Evolutionary conservation across 2,329 filamentous ascomycete species (phyloP).

Genomic region (Hirsutella rhossiliensis): DNA sequence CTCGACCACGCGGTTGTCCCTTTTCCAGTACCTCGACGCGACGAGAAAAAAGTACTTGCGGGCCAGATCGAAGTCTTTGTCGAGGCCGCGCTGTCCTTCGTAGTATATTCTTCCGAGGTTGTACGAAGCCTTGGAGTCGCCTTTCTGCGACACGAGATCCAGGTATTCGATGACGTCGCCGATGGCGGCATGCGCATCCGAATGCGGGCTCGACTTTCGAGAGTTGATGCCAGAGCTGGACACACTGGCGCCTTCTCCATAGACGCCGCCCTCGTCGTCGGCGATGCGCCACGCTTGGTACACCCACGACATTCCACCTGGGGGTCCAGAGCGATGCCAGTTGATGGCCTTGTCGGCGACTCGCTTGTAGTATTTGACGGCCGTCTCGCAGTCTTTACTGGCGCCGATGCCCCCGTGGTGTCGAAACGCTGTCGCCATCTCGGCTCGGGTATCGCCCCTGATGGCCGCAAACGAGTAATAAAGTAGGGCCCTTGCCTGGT

Average conservation of each 20-base stretch:
- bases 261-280: conserved; percentile 84
- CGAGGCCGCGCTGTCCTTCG: conserved; percentile 67
- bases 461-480: conserved; percentile 93
- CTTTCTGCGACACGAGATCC: conserved; percentile 80
- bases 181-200: conserved; percentile 73
- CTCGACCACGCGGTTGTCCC: conserved; percentile 61
- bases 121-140: conserved; percentile 77
- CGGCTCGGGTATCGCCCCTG: conserved; percentile 67
- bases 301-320: conserved; percentile 69
- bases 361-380: conserved; percentile 79
- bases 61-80: conserved; percentile 60
- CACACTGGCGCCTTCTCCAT: conserved; percentile 88
- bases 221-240: conserved; percentile 79
- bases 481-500: conserved; percentile 83
- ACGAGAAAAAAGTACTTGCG: conserved; percentile 74
- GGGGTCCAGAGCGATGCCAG: conserved; percentile 82
- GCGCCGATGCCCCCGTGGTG: conserved; percentile 79
- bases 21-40: conserved; percentile 68
- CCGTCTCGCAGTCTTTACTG: conserved; percentile 72
- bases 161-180: conserved; percentile 93
- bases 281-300: conserved; percentile 75
- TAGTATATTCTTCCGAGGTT: conserved; percentile 80
- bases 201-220: conserved; percentile 57
- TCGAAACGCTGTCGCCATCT: conserved; percentile 88
- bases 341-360: conserved; percentile 87